phyloP scores from a whole-genome alignment of 176 grass and related monocot genomes.

The Olyra latifolia region DNA sequence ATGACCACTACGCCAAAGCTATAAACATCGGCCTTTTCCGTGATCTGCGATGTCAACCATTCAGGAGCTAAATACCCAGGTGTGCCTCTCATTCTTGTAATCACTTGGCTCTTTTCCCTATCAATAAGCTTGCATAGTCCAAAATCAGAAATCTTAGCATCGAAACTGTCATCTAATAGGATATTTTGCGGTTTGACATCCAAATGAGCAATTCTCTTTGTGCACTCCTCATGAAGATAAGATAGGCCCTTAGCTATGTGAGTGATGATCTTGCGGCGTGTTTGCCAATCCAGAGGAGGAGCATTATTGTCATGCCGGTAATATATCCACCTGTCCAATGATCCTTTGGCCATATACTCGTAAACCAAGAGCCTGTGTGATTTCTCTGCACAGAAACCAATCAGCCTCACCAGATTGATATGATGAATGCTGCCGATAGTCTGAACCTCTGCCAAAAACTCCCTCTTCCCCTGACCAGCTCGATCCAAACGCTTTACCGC shows the following conservation, averaged over 20 bases:
- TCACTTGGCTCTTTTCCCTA: conserved; percentile 38
- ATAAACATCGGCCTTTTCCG: conserved; percentile 27
- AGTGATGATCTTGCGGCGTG: conserved; percentile 9
- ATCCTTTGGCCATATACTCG: conserved; percentile 56
- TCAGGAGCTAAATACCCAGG: conserved; percentile 56
- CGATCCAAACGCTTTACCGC: conserved; percentile 40
- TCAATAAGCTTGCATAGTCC: conserved; percentile 41
- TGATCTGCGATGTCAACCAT: conserved; percentile 21
- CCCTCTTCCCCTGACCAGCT: conserved; percentile 29
- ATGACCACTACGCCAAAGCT: conserved; percentile 46
- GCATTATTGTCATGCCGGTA: not conserved
- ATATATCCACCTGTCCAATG: not conserved
- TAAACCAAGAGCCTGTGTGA: conserved; percentile 47
- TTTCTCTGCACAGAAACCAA: conserved; percentile 53
- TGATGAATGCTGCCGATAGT: conserved; percentile 60
- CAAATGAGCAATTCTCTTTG: conserved; percentile 39
- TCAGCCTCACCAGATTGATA: conserved; percentile 48
- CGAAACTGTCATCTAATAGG: conserved; percentile 39
- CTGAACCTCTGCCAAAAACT: conserved; percentile 54
- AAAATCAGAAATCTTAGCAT: conserved; percentile 41
- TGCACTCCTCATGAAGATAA: conserved; percentile 59
- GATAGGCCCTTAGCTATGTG: conserved; percentile 48
- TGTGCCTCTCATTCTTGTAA: conserved; percentile 48
- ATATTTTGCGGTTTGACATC: conserved; percentile 58
- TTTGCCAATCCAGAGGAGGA: conserved; percentile 34